These are phyloP conservation scores for Carex myosuroides DNA, from an alignment of 176 grass and related monocot species.

Conservation along the genomic window DNA sequence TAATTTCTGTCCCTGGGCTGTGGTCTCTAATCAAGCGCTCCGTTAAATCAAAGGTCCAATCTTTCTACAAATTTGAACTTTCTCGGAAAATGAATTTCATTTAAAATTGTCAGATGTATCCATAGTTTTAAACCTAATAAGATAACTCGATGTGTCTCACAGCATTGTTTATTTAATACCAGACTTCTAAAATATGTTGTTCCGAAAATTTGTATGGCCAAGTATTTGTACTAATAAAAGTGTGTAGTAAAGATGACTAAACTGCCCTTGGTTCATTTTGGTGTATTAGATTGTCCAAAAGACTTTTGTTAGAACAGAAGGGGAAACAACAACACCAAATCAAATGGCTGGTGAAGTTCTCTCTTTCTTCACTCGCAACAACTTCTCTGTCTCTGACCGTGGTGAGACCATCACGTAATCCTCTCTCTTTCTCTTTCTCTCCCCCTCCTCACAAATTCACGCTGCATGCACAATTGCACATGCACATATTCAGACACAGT, in stretches of 20 bases:
- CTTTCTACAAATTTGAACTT: neutral
- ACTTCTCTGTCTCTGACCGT: constrained; percentile 62
- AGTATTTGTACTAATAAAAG: neutral
- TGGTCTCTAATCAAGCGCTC: constrained; percentile 99
- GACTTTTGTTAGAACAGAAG: constrained; percentile 67
- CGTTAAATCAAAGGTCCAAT: constrained; percentile 89
- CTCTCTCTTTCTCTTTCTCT: constrained; percentile 5
- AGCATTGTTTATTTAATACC: neutral
- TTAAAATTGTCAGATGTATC: neutral
- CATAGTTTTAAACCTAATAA: neutral
- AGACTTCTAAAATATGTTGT: neutral
- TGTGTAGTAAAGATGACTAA: neutral
- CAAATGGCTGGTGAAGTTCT: constrained; percentile 84
- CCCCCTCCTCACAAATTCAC: neutral
- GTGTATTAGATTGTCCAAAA: constrained; percentile 76
- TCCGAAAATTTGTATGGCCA: neutral
- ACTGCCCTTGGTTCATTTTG: neutral
- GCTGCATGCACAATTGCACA: neutral
- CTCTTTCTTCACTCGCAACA: constrained; percentile 92
- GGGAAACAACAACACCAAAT: constrained; percentile 36
- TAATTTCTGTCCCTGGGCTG: constrained; percentile 89
- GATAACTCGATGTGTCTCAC: neutral
- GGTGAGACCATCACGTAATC: constrained; percentile 90
- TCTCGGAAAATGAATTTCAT: neutral
- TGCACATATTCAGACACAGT: neutral